phyloP scores from a whole-genome alignment of 116 monocot genomes.

The Zostera marina region DNA sequence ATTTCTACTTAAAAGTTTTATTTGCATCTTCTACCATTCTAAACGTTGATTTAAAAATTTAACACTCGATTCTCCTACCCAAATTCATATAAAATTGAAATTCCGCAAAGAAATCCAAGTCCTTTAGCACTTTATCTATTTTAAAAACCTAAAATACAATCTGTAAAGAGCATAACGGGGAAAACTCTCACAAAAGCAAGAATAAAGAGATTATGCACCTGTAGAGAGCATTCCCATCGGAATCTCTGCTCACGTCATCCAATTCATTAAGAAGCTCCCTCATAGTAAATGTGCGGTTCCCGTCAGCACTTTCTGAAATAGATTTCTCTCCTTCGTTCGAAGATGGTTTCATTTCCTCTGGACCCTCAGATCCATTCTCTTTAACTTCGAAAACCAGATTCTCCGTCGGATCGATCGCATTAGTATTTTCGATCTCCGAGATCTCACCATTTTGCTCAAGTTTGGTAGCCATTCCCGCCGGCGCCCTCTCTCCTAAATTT shows the following conservation, averaged over 20 bases:
- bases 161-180: too few relatives aligned
- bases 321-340: not conserved
- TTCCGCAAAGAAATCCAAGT: too few relatives aligned
- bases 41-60: too few relatives aligned
- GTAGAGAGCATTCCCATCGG: constrained; percentile 4
- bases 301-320: constrained; percentile 11
- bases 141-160: too few relatives aligned
- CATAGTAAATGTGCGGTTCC: constrained; percentile 56
- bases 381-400: not conserved
- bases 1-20: too few relatives aligned
- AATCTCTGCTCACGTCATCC: constrained; percentile 18
- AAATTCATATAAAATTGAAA: too few relatives aligned
- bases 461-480: not conserved
- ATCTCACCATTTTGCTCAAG: constrained; percentile 1
- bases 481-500: not conserved
- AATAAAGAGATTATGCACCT: not conserved
- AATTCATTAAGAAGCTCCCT: constrained; percentile 71
- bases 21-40: too few relatives aligned
- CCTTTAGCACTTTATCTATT: too few relatives aligned
- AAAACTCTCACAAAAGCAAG: too few relatives aligned
- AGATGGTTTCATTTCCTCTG: not conserved
- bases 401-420: not conserved
- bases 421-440: not conserved
- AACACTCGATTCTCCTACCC: too few relatives aligned
- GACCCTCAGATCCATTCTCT: constrained; percentile 1